Conservation (phyloP, 768 basidiomycete species). For the Phanerodontia chrysosporium region DNA sequence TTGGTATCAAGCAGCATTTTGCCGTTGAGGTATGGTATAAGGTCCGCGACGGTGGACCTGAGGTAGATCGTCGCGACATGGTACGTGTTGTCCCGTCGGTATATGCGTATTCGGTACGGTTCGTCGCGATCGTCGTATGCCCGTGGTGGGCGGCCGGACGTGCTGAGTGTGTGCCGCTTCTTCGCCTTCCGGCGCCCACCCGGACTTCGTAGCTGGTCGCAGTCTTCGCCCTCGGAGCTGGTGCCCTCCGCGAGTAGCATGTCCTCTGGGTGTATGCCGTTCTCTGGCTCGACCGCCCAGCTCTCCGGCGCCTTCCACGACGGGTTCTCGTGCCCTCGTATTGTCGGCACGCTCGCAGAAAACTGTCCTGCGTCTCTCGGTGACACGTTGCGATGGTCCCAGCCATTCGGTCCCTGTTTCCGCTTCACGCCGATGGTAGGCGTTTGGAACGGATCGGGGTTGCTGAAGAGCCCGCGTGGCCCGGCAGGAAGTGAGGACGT, state of each 20-base stretch:
- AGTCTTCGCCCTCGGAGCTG: constrained; percentile 36
- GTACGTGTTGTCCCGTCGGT: constrained; percentile 67
- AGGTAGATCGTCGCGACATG: constrained; percentile 65
- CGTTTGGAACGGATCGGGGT: constrained; percentile 36
- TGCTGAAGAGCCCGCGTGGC: constrained; percentile 33
- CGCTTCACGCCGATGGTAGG: constrained; percentile 17
- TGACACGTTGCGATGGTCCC: constrained; percentile 39
- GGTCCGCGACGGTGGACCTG: constrained; percentile 60
- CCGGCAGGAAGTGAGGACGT: constrained; percentile 38
- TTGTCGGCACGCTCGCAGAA: neutral
- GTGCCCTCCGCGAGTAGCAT: constrained; percentile 36
- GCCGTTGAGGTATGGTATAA: constrained; percentile 58
- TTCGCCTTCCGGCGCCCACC: constrained; percentile 7
- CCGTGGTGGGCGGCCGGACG: neutral
- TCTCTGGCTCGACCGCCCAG: constrained; percentile 56
- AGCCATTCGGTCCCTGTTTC: constrained; percentile 19
- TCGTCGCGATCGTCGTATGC: constrained; percentile 4
- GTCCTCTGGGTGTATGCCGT: constrained; percentile 34
- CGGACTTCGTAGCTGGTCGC: constrained; percentile 12
- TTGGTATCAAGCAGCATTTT: constrained; percentile 49
- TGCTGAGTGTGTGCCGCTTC: constrained; percentile 1
- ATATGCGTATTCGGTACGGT: constrained; percentile 66
- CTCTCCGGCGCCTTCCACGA: constrained; percentile 72
- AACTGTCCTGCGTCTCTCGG: constrained; percentile 39
- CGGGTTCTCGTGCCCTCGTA: constrained; percentile 12